Evolutionary conservation across 306 rosid genomes (phyloP), one percentile per base, ranked within the genome.

Genomic region (Purshia tridentata): DNA sequence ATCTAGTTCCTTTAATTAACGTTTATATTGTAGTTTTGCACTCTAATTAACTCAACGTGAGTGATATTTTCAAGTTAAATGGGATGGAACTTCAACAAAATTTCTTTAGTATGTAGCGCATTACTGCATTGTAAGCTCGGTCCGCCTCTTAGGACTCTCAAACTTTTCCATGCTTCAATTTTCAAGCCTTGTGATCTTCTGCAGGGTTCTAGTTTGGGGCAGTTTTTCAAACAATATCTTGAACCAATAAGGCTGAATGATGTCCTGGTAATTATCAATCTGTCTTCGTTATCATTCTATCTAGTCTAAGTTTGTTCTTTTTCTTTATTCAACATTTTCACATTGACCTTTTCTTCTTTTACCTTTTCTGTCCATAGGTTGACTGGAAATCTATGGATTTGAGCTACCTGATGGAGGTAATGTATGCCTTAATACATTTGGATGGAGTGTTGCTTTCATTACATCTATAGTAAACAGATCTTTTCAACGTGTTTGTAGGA

Each of bases 191-290:
- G 64, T 69, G 45, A 51, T 79, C 63, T 80, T 62, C 64, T 70
- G 70, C 81, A 91, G 98, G 98, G 98, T 81, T 94, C 98, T 62
- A 94, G 98, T 81, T 54, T 91, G 85, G 98, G 97, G 63, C 98
- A 88, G 76, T 94, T 88, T 84, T 94, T 82, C 76, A 84, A 80
- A 77, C 92, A 91, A 70, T 94, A 91, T 78, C 98, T 94, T 73
- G 92, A 86, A 85, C 97, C 96, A 81, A 94, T 94, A 74, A 94
- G 88, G 85, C 82, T 94, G 80, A 94, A 94, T 46, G 97, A 86
- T 19, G 84, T 89, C 81, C 86, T 76, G 82, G 98, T 89, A 78
- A 65, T 82, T 76, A 40, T 53, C 56, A 20, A 63, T 47, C 65
- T 59, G 48, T 48, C 35, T 44, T 55, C 39, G 29, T 22, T 45